Evolutionary conservation across 2,329 filamentous ascomycete species (phyloP), one percentile per base, ranked within the genome.

Genomic region (Leptographium galeiforme): DNA sequence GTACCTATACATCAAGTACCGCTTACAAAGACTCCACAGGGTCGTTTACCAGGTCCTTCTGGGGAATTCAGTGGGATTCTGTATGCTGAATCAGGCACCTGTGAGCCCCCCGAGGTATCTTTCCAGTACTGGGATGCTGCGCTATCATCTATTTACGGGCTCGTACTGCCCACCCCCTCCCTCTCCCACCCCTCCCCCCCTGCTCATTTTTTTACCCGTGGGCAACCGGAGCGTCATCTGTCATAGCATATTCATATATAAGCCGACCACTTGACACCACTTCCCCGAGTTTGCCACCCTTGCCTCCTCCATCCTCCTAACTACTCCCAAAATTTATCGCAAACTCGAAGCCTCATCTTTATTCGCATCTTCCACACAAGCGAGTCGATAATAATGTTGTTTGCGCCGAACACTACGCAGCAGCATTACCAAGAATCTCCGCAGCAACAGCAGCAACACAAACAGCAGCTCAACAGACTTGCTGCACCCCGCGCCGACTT

Each of bases 371-470:
- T n/a, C 25, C 6, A 32, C 14, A 6, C 43, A 32, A 8, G 13
- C 12, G 16, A 45, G n/a, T 45, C 43, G 19, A 30, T 49, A 47
- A 58, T 54, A 53, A 60, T 60, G 59, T 58, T 59, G 50, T 53
- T 50, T 51, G 57, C 50, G 48, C 56, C 50, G 11, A 54, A 51
- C 19, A 16, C 48, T 47, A 18, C 52, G 47, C 46, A 55, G 32
- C 51, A 55, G 47, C 47, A 39, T 38, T 8, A 60, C 38, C 51
- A 57, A 25, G 58, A 25, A 60, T 44, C 59, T 60, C 46, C 61
- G 25, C 25, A 25, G 25, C 25, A 65, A 40, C 58, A 65, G 53
- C 62, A 66, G 18, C 61, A 68, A 19, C 61, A 62, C 38, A 58
- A 62, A 36, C 58, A 62, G 36, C 57, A 62, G 52, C 52, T 58